Evolutionary conservation across 2,329 filamentous ascomycete species (phyloP).

Genomic region (Parafenestella ontariensis): DNA sequence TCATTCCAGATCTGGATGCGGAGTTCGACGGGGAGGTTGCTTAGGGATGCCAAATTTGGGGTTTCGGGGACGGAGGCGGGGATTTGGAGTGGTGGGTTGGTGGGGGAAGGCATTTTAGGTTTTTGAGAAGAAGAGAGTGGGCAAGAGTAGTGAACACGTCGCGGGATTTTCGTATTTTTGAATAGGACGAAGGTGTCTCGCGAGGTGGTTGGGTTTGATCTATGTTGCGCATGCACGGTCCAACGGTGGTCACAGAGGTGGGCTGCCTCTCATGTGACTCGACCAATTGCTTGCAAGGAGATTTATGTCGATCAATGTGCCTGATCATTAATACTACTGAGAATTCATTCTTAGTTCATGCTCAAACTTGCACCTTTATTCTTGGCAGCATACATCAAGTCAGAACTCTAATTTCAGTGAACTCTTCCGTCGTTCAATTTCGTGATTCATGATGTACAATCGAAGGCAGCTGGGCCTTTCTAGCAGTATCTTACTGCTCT

Average conservation of each 20-base stretch:
- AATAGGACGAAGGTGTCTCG: too few species aligned
- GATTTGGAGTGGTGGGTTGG: background rate
- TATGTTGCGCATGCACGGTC: too few species aligned
- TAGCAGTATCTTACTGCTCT: slow-evolving; percentile 19
- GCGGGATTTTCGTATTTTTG: too few species aligned
- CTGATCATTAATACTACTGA: too few species aligned
- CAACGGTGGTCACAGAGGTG: too few species aligned
- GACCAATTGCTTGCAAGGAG: too few species aligned
- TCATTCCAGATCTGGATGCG: background rate
- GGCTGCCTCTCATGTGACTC: too few species aligned
- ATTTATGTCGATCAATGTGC: too few species aligned
- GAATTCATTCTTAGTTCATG: too few species aligned
- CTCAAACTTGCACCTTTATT: background rate
- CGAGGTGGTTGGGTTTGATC: too few species aligned
- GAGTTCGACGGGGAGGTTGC: background rate
- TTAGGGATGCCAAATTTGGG: background rate
- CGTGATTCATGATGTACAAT: background rate
- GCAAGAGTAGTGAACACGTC: too few species aligned
- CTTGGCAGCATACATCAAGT: background rate
- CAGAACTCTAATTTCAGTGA: background rate
- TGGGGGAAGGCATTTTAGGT: background rate
- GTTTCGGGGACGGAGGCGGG: background rate
- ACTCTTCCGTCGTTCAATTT: background rate
- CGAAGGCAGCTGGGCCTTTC: background rate
- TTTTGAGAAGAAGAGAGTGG: background rate